Percentiles rank a stretch among this genome's conserved stretches.
Conservation (phyloP, 1,284 basidiomycete genomes). For the Sporisorium exsertum region DNA sequence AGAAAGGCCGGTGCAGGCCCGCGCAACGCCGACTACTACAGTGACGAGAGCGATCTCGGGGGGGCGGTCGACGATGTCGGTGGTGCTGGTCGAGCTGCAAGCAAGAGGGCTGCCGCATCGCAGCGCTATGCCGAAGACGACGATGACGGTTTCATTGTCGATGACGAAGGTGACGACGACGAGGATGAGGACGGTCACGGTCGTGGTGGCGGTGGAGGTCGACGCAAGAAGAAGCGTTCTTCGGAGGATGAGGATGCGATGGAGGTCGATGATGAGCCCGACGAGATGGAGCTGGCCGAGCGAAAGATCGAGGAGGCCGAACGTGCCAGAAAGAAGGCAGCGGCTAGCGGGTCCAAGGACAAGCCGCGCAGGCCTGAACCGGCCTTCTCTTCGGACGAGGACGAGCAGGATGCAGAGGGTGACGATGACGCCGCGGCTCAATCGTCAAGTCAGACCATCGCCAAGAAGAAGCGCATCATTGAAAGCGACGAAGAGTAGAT, state of each 20-base stretch:
- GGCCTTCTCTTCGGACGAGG: conserved; percentile 45
- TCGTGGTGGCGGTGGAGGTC: conserved; percentile 16
- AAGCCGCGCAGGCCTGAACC: conserved; percentile 44
- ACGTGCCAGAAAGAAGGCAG: conserved; percentile 42
- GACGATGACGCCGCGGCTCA: conserved; percentile 26
- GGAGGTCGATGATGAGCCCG: conserved; percentile 63
- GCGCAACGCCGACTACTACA: conserved; percentile 57
- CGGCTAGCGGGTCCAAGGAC: conserved; percentile 14
- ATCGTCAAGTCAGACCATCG: conserved; percentile 25
- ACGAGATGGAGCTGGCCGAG: conserved; percentile 62
- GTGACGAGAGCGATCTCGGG: conserved; percentile 57
- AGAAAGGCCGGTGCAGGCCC: conserved; percentile 47
- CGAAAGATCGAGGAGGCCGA: conserved; percentile 50
- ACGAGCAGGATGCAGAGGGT: conserved; percentile 40
- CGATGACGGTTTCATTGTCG: conserved; percentile 67
- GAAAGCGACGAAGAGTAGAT: conserved; percentile 51
- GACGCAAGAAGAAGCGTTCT: conserved; percentile 36
- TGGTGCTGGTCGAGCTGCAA: conserved; percentile 34
- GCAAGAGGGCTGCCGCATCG: conserved; percentile 33
- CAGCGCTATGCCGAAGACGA: conserved; percentile 56
- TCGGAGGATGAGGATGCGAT: conserved; percentile 55
- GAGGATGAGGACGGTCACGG: conserved; percentile 39
- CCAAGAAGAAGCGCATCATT: conserved; percentile 55
- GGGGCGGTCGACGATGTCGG: conserved; percentile 34
- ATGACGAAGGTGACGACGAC: conserved; percentile 56